Base-by-base conservation (phyloP, 768 basidiomycete genomes). In the Tephrocybe rancida region DNA sequence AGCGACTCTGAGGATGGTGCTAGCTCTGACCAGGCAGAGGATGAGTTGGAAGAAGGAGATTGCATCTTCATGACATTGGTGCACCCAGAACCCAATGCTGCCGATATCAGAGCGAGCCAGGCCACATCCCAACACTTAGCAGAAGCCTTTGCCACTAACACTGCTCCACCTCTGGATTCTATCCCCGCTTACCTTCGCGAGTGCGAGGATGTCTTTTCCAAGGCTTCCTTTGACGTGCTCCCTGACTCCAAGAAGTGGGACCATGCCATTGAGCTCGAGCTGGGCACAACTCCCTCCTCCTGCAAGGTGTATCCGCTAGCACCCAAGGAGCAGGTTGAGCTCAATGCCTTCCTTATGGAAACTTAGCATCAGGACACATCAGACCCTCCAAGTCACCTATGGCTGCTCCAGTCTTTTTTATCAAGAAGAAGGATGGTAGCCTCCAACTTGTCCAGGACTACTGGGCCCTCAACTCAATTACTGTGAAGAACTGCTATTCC, bases 401-500 rank as follows among this genome's bases (percentile, higher is more conserved):
- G 37, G 60, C 61, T 3, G 55, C 52, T 5, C 55, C 61, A 11
- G 58, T 65, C 51, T 64, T 65, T 43, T 67, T 67, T 32, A 54
- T 60, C 52, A 67, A 48, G 63, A 62, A 44, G 53, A n/a, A 37
- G 35, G 35, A 37, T 18, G 59, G 57, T 2, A 27, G 25, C 1
- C 63, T 70, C 0, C 34, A 54, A 1, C 67, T 55, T 43, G 64
- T 37, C 35, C 35, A 37, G 16, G 35, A 37, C 35, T 37, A 37
- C 35, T 18, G 35, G 16, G 35, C 16, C 35, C n/a, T 37, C 7
- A 37, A 37, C 8, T 55, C 64, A 1, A 60, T 65, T 22, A 73
- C 67, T 2, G 58, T 67, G 0, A 69, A 71, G 34, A 62, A 71
- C 54, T 34, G 29, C 13, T 72, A 73, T 46, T 69, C 67, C 0